phyloP scores from a whole-genome alignment of 306 rosid species.

The Vigna radiata region DNA sequence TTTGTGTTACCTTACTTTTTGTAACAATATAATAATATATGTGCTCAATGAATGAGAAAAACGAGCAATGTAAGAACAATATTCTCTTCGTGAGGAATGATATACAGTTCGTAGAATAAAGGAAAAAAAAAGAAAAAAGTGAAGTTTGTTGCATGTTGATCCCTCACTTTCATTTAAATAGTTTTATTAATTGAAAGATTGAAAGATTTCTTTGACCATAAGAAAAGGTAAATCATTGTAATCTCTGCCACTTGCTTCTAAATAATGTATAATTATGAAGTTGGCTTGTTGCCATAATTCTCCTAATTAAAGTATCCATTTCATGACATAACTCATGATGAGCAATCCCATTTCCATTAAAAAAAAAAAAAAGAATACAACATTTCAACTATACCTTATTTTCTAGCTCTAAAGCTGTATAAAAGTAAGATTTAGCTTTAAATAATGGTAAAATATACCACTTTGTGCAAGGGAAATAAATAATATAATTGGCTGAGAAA shows the following conservation, averaged over 20 bases:
- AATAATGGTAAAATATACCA: background rate
- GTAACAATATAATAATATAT: background rate
- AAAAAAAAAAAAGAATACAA: background rate
- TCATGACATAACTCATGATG: background rate
- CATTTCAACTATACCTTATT: background rate
- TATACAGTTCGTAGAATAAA: background rate
- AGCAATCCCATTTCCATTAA: background rate
- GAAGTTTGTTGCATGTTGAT: background rate
- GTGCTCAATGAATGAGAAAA: background rate
- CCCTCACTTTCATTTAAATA: background rate
- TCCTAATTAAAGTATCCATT: conserved; percentile 15
- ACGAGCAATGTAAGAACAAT: background rate
- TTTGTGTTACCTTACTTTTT: too few relatives aligned
- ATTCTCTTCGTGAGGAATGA: background rate
- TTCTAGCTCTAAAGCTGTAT: background rate
- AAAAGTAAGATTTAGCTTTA: background rate
- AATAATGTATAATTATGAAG: background rate
- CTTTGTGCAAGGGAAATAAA: too few relatives aligned
- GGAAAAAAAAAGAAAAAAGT: background rate
- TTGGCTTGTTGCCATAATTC: conserved; percentile 7
- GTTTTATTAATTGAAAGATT: background rate
- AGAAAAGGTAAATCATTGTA: conserved; percentile 4
- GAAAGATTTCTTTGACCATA: background rate
- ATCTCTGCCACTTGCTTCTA: conserved; percentile 22
- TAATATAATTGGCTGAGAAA: background rate